Evolutionary conservation across 805 yeast species (phyloP), one percentile per base, ranked within the genome.

Genomic region (Wickerhamiella slavikovae): DNA sequence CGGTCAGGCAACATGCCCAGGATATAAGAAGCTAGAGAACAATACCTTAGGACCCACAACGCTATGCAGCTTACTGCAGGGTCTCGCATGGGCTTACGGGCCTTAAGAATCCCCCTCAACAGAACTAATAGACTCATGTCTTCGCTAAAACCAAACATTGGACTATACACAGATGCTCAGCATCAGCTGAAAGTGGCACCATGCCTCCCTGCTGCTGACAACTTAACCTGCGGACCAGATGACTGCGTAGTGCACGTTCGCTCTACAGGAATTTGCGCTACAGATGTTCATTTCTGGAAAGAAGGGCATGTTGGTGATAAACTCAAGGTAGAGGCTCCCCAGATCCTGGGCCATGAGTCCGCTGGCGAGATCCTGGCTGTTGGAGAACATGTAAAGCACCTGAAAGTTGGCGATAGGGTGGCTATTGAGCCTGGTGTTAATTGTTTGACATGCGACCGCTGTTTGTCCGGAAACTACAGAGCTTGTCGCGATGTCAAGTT

Each of bases 251-350:
- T 71, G 25, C 70, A 66, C 43, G 62, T 71, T 24, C 57, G 65
- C 35, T 68, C 70, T 29, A 70, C 77, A 5, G 82, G 82, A 17
- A 72, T 73, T 39, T 74, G 82, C 49, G 82, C 82, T 12, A 65
- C 75, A 15, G 83, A 74, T 48, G 58, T 71, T 35, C 80, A 73
- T 45, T 71, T 69, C 52, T 68, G 66, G 54, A 60, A 66, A 32
- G 69, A 66, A 35, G 82, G 80, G 27, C 61, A 57, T 33, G 71
- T 71, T 35, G 77, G 59, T 15, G 53, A 49, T 21, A 49, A 52
- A 16, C 46, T 68, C 44, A 70, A 69, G 12, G 66, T 68, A 28
- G 54, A 66, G 13, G 76, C 68, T 40, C 76, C 73, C 15, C 71
- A 72, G 4, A 47, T 52, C 15, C 56, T 63, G 5, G 60, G 74